Evolutionary conservation across 495 filamentous ascomycete species (phyloP), one percentile per base, ranked within the genome.

Genomic region (Penicillium dipodomyicola): DNA sequence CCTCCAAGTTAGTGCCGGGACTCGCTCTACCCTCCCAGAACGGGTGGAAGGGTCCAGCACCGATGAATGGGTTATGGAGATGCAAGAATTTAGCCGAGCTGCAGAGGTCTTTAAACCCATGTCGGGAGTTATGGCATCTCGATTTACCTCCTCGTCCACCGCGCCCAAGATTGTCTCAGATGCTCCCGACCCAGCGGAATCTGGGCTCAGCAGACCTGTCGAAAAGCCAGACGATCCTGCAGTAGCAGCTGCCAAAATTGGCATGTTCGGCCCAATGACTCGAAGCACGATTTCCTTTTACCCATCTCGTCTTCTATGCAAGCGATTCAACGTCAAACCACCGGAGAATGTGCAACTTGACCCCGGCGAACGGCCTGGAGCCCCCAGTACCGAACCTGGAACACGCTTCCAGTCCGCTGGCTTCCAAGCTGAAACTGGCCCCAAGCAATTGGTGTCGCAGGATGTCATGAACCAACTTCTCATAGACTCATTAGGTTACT

Each of bases 101-200:
- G 94, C 95, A 7, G 81, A 87, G 63, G 92, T 97, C 7, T 97
- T 97, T 78, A 92, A 89, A 68, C 94, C 94, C 1, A 87, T 96
- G 79, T 88, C 87, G 27, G 91, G 90, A 0, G 77, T 88, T 56
- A 97, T 98, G 88, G 94, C 94, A 17, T 89, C 88, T 23, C 85
- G 92, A 4, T 98, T 98, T 65, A 97, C 90, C 0, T 87, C 87
- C 4, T 86, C 90, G 0, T 80, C 87, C 5, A 67, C 77, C 2
- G 67, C 72, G 8, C 68, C 76, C 27, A 72, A 75, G 58, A 56
- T 70, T 10, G 71, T 71, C 23, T 76, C 79, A 4, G 77, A 82
- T 57, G 72, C 72, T 19, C 67, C 67, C 56, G 48, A 80, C 59
- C 47, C 65, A 1, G 35, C 61, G 0, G 75, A 77, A 0, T 64